Percentiles rank a stretch among this genome's conserved stretches.
phyloP scores from a whole-genome alignment of 305 asterid genomes.

The Withania somnifera region DNA sequence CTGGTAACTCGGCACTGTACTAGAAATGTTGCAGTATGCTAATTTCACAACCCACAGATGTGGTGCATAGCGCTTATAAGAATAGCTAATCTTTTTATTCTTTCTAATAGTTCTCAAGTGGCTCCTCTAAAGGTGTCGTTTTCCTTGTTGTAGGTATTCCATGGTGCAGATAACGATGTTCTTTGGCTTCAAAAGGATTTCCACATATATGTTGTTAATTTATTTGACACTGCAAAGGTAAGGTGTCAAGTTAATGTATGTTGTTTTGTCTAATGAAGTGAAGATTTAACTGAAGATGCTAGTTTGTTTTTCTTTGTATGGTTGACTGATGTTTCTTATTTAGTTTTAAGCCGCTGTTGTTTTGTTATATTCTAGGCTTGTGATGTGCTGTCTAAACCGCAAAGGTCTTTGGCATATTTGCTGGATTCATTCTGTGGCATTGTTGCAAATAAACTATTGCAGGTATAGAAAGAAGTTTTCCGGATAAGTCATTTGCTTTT shows the following conservation, averaged over 20 bases:
- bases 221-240: slow-evolving; percentile 97
- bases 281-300: slow-evolving; percentile 2
- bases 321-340: slow-evolving; percentile 8
- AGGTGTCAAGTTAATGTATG: slow-evolving; percentile 3
- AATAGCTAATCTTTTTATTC: background rate
- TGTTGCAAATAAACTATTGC: slow-evolving; percentile 61
- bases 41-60: background rate
- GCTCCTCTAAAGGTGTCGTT: background rate
- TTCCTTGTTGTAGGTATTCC: slow-evolving; percentile 60
- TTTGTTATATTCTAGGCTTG: slow-evolving; percentile 63
- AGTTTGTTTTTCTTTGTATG: background rate
- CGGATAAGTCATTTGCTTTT: background rate
- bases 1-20: background rate
- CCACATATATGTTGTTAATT: slow-evolving; percentile 84
- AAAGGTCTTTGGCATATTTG: slow-evolving; percentile 89
- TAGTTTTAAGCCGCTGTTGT: slow-evolving; percentile 5
- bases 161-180: slow-evolving; percentile 96
- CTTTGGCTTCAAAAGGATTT: slow-evolving; percentile 98
- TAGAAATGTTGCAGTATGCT: background rate
- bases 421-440: slow-evolving; percentile 72
- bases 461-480: slow-evolving; percentile 34
- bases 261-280: slow-evolving; percentile 2
- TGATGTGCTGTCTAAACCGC: slow-evolving; percentile 78
- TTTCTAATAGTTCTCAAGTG: background rate
- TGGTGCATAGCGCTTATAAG: background rate